These are phyloP conservation scores for Medicago truncatula DNA, from an alignment of 306 rosid species.

Conservation along the genomic window MtrunA17r5.0-ANR NC_053046.1:33257501-33258000, in stretches of 20 bases:
- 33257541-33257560: conserved; percentile 84
- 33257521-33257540: conserved; percentile 79
- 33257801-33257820: conserved; percentile 81
- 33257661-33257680: conserved; percentile 82
- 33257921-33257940: no score
- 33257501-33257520: conserved; percentile 91
- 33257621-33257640: conserved; percentile 78
- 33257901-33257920: no score
- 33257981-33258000: no score
- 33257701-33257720: conserved; percentile 83
- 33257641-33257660: conserved; percentile 75
- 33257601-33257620: conserved; percentile 81
- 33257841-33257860: conserved; percentile 94
- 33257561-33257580: conserved; percentile 75
- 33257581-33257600: conserved; percentile 89
- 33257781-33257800: conserved; percentile 74
- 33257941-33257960: no score
- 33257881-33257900: conserved; percentile 75
- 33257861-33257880: conserved; percentile 92
- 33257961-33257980: no score
- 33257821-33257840: conserved; percentile 88
- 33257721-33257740: conserved; percentile 76
- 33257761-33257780: conserved; percentile 89
- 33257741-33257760: conserved; percentile 90
- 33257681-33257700: conserved; percentile 88